Conservation (phyloP, 805 yeast species). For the Ogataea zsoltii region DNA sequence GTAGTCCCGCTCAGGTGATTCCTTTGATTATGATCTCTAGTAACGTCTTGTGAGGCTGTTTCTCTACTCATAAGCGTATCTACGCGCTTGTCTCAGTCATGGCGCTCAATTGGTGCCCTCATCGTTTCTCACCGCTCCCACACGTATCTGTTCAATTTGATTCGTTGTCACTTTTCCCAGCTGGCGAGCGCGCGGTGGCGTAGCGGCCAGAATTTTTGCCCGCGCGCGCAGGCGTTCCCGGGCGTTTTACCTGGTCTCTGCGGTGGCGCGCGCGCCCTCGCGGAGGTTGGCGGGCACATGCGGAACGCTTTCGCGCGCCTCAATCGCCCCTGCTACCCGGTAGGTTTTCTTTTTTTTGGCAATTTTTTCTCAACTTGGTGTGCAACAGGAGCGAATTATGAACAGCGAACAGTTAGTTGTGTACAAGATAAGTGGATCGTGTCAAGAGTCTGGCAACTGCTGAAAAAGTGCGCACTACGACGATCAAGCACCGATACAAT, state of each 20-base stretch:
- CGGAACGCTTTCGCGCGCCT: not conserved
- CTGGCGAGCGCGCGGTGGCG: conserved; percentile 3
- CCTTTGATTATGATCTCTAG: no score
- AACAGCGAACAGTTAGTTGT: conserved; percentile 6
- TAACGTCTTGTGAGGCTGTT: no score
- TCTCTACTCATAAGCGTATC: not conserved
- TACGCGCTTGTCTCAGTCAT: not conserved
- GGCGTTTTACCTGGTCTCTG: not conserved
- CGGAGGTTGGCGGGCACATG: not conserved
- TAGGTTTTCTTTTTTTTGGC: conserved; percentile 3
- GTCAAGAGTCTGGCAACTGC: not conserved
- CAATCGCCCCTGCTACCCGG: not conserved
- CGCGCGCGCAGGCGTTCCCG: conserved; percentile 9
- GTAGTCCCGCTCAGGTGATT: no score
- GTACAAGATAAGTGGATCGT: not conserved
- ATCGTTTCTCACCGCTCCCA: not conserved
- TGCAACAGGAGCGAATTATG: conserved; percentile 7
- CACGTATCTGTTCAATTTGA: conserved; percentile 18
- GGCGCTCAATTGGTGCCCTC: not conserved
- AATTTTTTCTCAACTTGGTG: conserved; percentile 8
- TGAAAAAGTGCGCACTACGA: no score
- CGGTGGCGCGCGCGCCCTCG: conserved; percentile 4
- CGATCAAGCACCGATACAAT: not conserved
- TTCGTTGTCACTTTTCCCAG: conserved; percentile 23
- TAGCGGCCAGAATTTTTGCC: conserved; percentile 4